phyloP scores from a whole-genome alignment of 73 alveolate genomes.

The Breviolum minutum region DNA sequence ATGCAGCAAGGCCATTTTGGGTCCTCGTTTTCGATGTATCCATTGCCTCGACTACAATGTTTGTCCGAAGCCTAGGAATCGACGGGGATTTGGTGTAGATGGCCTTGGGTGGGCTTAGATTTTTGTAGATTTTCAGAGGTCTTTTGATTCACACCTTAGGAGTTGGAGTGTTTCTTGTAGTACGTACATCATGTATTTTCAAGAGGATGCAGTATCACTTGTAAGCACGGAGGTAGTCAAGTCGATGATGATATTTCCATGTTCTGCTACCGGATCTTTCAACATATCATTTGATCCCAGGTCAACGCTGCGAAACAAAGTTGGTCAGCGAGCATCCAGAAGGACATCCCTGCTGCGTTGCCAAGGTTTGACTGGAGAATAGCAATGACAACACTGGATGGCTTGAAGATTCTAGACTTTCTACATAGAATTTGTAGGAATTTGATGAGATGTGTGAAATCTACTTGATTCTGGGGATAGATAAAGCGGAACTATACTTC shows the following conservation, averaged over 20 bases:
- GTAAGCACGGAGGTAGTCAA: too few species aligned
- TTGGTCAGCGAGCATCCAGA: constrained; percentile 36
- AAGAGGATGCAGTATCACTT: too few species aligned
- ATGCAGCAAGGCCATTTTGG: constrained; percentile 69
- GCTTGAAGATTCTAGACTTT: background rate
- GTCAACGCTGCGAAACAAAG: constrained; percentile 60
- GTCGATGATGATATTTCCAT: too few species aligned
- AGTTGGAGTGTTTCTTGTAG: background rate
- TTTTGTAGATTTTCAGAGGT: too few species aligned
- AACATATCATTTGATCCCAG: background rate
- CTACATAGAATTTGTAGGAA: too few species aligned
- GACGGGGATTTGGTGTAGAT: background rate
- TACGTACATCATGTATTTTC: too few species aligned
- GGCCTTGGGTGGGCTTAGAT: too few species aligned
- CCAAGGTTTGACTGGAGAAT: background rate
- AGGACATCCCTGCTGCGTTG: constrained; percentile 22
- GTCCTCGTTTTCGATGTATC: constrained; percentile 85
- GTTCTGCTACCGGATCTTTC: too few species aligned
- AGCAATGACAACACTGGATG: background rate
- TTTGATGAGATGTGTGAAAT: too few species aligned
- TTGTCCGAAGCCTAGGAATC: background rate
- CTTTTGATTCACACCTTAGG: too few species aligned
- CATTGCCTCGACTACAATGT: constrained; percentile 59
- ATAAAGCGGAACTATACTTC: too few species aligned
- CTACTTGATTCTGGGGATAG: too few species aligned